phyloP scores from a whole-genome alignment of 352 stramenopile genomes.

The Phytophthora hibernalis region DNA sequence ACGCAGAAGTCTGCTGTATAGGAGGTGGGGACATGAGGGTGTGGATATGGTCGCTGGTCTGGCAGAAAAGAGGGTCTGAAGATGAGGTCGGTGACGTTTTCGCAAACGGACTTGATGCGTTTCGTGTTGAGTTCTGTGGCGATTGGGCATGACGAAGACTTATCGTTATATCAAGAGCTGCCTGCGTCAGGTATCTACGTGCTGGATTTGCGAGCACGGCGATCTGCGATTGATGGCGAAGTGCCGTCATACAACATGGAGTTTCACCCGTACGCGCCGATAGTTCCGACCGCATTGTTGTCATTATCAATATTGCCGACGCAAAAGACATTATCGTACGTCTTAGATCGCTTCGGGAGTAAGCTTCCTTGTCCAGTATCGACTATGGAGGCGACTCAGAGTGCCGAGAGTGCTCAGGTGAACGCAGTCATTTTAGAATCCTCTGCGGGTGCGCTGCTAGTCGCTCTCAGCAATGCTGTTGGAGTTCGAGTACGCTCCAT shows the following conservation, averaged over 20 bases:
- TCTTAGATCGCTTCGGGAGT: constrained; percentile 45
- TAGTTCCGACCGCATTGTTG: constrained; percentile 4
- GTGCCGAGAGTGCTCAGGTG: neutral
- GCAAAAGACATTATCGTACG: neutral
- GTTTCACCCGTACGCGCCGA: constrained; percentile 48
- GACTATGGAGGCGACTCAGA: neutral
- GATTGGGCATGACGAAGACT: constrained; percentile 32
- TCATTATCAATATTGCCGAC: neutral
- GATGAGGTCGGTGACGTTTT: constrained; percentile 14
- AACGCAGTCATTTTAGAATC: constrained; percentile 19
- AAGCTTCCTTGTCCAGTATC: constrained; percentile 27
- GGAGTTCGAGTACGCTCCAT: constrained; percentile 79
- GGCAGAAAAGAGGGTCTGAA: constrained; percentile 5
- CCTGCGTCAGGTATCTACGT: constrained; percentile 77
- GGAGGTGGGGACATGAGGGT: constrained; percentile 29
- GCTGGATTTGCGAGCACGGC: constrained; percentile 49
- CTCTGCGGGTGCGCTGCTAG: constrained; percentile 56
- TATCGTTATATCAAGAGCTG: constrained; percentile 68
- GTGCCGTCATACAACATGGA: constrained; percentile 29
- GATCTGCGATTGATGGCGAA: neutral
- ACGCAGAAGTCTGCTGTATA: constrained; percentile 89
- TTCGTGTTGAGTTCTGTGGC: constrained; percentile 62
- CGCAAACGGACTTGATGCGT: constrained; percentile 23
- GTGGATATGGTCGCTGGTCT: constrained; percentile 35
- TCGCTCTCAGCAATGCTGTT: constrained; percentile 83